phyloP scores from a whole-genome alignment of 2,329 filamentous ascomycete species.

The Neonectria neomacrospora region DNA sequence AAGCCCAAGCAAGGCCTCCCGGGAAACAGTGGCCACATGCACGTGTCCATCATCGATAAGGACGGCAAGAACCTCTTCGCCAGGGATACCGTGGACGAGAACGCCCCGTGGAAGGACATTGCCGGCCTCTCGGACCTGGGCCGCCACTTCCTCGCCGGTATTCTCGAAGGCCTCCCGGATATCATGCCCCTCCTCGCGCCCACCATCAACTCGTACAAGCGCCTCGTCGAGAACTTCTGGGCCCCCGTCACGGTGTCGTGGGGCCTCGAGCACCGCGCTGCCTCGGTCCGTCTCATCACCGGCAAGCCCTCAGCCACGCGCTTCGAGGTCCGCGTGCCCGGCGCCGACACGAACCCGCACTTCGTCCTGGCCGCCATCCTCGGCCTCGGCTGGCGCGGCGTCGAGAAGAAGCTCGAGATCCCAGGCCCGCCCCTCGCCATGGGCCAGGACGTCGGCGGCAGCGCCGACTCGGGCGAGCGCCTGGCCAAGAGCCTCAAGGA shows the following conservation, averaged over 20 bases:
- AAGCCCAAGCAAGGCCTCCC: slow-evolving; percentile 92
- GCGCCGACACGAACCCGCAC: slow-evolving; percentile 93
- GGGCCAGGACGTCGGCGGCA: slow-evolving; percentile 82
- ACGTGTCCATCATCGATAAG: slow-evolving; percentile 86
- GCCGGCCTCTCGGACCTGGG: slow-evolving; percentile 86
- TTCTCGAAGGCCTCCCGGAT: slow-evolving; percentile 89
- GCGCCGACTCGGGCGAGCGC: slow-evolving; percentile 76
- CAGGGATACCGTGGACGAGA: slow-evolving; percentile 75
- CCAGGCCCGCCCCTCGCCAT: slow-evolving; percentile 84
- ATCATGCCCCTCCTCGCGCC: slow-evolving; percentile 96
- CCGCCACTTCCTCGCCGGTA: slow-evolving; percentile 90
- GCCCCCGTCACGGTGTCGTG: slow-evolving; percentile 97
- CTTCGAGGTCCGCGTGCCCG: slow-evolving; percentile 91
- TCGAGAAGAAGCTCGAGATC: slow-evolving; percentile 91
- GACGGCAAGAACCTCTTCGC: slow-evolving; percentile 87
- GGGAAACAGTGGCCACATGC: slow-evolving; percentile 96
- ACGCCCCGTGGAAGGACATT: slow-evolving; percentile 79
- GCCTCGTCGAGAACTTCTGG: slow-evolving; percentile 99
- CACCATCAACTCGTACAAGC: slow-evolving; percentile 97
- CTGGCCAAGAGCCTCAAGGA: slow-evolving; percentile 88
- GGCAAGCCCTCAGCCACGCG: slow-evolving; percentile 86
- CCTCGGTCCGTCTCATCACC: slow-evolving; percentile 88
- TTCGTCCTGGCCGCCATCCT: slow-evolving; percentile 88
- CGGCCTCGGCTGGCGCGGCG: slow-evolving; percentile 87
- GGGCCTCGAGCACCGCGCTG: slow-evolving; percentile 94